A percentile compares a stretch with the other conserved stretches of the same genome.
Conservation (phyloP, 1,139 yeast species). For the Lodderomyces pseudojiufengensis region DNA sequence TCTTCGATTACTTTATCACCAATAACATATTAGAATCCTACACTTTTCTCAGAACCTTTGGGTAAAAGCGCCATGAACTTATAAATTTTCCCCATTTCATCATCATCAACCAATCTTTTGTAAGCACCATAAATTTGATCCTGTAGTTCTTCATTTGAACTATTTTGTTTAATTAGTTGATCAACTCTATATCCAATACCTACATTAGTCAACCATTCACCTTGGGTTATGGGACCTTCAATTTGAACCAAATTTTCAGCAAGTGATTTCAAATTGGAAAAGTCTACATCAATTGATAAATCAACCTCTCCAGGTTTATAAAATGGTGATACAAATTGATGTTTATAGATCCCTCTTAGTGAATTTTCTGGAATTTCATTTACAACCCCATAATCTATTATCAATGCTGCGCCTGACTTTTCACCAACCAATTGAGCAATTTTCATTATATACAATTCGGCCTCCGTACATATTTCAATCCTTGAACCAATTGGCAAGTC, state of each 20-base stretch:
- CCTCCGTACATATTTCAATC: constrained; percentile 75
- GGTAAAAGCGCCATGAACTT: constrained; percentile 69
- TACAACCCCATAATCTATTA: constrained; percentile 75
- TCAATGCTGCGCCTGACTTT: constrained; percentile 61
- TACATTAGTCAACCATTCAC: constrained; percentile 73
- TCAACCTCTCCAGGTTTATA: constrained; percentile 75
- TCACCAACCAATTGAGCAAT: constrained; percentile 42
- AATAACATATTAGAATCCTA: too few relatives aligned
- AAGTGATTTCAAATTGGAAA: constrained; percentile 44
- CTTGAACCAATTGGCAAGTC: constrained; percentile 53
- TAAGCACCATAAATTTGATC: constrained; percentile 56
- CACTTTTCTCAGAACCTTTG: constrained; percentile 31
- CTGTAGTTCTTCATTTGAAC: constrained; percentile 29
- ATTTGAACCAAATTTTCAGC: constrained; percentile 17
- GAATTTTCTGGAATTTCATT: constrained; percentile 54
- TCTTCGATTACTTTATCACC: too few relatives aligned
- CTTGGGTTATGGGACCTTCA: constrained; percentile 70
- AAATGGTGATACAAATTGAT: constrained; percentile 76
- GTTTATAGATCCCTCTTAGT: constrained; percentile 70
- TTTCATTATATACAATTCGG: constrained; percentile 50
- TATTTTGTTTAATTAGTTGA: constrained; percentile 39
- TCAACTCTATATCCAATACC: constrained; percentile 75
- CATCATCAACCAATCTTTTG: constrained; percentile 58
- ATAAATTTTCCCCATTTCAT: constrained; percentile 74
- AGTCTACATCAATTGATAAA: constrained; percentile 81